These are phyloP conservation scores for Curvularia sp. DNA, from an alignment of 2,329 filamentous ascomycete genomes.

Conservation along the genomic window DNA sequence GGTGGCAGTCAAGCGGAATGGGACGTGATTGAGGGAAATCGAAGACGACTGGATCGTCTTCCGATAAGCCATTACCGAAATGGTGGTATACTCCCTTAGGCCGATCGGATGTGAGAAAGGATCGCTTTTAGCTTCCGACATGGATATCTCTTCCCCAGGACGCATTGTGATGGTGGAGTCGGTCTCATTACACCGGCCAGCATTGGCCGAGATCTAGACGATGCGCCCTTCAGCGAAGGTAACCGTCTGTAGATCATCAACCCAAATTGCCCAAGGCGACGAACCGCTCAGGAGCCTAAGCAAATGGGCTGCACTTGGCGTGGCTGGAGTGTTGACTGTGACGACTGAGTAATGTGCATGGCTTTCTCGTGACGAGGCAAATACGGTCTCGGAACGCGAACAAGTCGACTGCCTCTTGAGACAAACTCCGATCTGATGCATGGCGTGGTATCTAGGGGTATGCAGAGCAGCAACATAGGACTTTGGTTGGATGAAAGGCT, in stretches of 20 bases:
- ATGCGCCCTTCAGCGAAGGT: neutral
- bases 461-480: neutral
- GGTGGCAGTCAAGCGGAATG: neutral
- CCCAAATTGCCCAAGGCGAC: neutral
- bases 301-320: neutral
- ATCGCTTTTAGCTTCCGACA: conserved; percentile 9
- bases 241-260: neutral
- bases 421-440: neutral
- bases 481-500: neutral
- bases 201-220: conserved; percentile 4
- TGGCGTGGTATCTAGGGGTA: neutral
- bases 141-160: conserved; percentile 6
- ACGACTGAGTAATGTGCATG: neutral
- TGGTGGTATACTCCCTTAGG: neutral
- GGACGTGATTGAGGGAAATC: neutral
- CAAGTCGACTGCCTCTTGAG: neutral
- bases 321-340: neutral
- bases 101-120: neutral
- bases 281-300: neutral
- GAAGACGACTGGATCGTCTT: neutral
- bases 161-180: conserved; percentile 6
- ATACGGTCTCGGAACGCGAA: neutral
- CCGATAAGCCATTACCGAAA: neutral
- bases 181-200: neutral
- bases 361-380: neutral